Conservation (phyloP, 2,329 filamentous ascomycete species). For the Botrytis fragariae region DNA sequence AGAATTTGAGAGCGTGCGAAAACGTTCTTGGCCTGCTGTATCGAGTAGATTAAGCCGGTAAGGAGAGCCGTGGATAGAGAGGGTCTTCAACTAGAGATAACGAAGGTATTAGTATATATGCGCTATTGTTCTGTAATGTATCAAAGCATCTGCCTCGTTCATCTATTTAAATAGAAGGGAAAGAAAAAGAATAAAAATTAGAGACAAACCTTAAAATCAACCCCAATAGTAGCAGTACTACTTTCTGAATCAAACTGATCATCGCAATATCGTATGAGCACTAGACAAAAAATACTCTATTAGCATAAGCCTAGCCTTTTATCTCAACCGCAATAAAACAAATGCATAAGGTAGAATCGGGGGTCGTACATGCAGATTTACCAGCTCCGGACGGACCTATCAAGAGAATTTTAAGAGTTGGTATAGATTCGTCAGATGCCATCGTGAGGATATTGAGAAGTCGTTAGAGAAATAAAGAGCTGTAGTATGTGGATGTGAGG, state of each 20-base stretch:
- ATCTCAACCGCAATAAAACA: constrained; percentile 18
- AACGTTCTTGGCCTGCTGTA: constrained; percentile 93
- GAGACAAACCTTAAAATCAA: constrained; percentile 52
- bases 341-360: constrained; percentile 2
- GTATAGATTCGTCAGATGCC: constrained; percentile 48
- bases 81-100: constrained; percentile 49
- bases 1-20: constrained; percentile 87
- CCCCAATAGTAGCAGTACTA: constrained; percentile 54
- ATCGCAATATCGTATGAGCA: constrained; percentile 55
- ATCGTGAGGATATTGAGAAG: constrained; percentile 33
- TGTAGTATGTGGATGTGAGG: neutral
- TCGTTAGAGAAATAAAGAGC: neutral
- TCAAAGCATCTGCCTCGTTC: neutral
- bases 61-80: constrained; percentile 50
- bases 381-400: constrained; percentile 56
- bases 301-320: constrained; percentile 5
- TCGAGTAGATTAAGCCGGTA: constrained; percentile 62
- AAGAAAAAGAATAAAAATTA: no score
- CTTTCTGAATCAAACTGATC: constrained; percentile 56
- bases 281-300: constrained; percentile 36
- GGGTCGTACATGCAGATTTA: constrained; percentile 47
- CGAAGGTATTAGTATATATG: neutral
- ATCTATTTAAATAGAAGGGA: neutral
- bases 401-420: constrained; percentile 53
- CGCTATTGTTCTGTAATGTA: no score